Base-by-base conservation (phyloP, 2,329 filamentous ascomycete genomes). In the Verticillium zaregamsianum region DNA sequence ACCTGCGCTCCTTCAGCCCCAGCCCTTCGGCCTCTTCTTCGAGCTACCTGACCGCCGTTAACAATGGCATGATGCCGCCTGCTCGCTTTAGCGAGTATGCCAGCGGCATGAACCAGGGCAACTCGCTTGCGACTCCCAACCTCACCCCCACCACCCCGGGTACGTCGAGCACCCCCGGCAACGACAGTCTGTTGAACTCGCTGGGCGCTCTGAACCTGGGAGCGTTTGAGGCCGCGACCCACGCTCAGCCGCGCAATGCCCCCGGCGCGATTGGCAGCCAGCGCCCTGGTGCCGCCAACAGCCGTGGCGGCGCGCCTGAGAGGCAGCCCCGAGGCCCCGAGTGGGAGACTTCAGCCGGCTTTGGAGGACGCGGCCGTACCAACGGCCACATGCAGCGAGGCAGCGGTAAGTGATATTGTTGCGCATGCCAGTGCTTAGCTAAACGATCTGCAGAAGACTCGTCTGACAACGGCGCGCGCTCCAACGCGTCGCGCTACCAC, bases 1-100 rank as follows among this genome's bases (percentile, higher is more conserved):
- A 99, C 73, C 80, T 99, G 66, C 90, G 94, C 66, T 96, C 93
- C 1, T 97, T 96, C 77, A 97, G 93, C 17, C 94, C 94, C 12
- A 98, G 94, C 68, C 94, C 95, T 6, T 94, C 91, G 3, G 89
- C 90, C 8, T 97, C 95, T 14, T 92, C 92, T 20, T 92, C 92
- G 6, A 96, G 92, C 79, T 97, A 96, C 73, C 75, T 78, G 31
- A 76, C 70, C 5, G 76, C 75, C 33, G 72, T 92, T 62, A 86
- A 86, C 66, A 76, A 69, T 4, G 76, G 75, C 32, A 72, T 92
- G 61, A 79, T 92, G 67, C 66, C 70, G 40, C 69, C 68, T 55
- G 76, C 76, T 28, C 78, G 80, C 28, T 80, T 80, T 59, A 74
- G 77, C 17, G 81, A 83, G 59, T 83, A 82, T 66, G 73, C 77